Percentiles rank a stretch among this genome's conserved stretches.
Evolutionary conservation across 2,329 filamentous ascomycete genomes (phyloP).

Genomic region (Dryadomyces quercus-mongolicae): DNA sequence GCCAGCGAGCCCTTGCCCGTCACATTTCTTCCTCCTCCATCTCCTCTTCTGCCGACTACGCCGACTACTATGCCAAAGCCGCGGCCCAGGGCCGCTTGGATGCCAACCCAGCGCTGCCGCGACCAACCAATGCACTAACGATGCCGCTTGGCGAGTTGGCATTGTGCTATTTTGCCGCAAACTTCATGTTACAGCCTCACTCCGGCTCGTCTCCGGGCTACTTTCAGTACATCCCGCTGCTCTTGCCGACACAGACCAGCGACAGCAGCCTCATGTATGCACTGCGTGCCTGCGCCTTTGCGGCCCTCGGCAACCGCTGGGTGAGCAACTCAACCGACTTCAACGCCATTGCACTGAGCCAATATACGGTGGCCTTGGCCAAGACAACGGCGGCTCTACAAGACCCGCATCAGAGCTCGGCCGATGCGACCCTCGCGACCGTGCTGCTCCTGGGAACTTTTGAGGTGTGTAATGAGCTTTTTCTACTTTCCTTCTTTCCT

Average conservation of each 20-base stretch:
- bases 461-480: slow-evolving; percentile 25
- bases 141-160: slow-evolving; percentile 43
- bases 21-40: not conserved
- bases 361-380: slow-evolving; percentile 42
- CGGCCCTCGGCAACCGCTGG: slow-evolving; percentile 41
- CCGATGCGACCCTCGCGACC: slow-evolving; percentile 46
- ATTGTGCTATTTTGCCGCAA: slow-evolving; percentile 46
- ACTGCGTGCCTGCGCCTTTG: slow-evolving; percentile 47
- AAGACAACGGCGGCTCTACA: slow-evolving; percentile 39
- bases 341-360: slow-evolving; percentile 29
- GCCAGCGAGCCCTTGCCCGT: not conserved
- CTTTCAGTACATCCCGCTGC: slow-evolving; percentile 44
- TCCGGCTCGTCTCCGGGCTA: slow-evolving; percentile 38
- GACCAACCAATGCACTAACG: slow-evolving; percentile 19
- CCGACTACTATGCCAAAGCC: not conserved
- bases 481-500: too few relatives aligned
- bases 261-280: slow-evolving; percentile 31
- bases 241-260: slow-evolving; percentile 27
- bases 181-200: slow-evolving; percentile 43
- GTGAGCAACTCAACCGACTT: slow-evolving; percentile 21
- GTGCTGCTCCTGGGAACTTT: slow-evolving; percentile 48
- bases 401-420: slow-evolving; percentile 33
- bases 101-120: not conserved
- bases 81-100: not conserved
- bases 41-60: not conserved